Evolutionary conservation across 1,284 basidiomycete genomes (phyloP).

Genomic region (Tylopilus sp.): DNA sequence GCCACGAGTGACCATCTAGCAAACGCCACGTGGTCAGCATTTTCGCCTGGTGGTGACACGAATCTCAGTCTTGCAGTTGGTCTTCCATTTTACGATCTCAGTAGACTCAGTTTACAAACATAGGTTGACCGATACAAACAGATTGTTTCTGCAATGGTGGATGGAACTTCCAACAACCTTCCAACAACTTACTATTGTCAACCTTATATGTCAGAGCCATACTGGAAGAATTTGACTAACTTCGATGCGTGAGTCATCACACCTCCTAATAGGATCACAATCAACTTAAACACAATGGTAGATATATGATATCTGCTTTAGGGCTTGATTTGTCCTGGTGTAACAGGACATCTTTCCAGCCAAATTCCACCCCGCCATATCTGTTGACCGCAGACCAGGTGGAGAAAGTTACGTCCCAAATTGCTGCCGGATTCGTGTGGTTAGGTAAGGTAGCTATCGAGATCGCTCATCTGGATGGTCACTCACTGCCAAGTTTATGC

Average conservation of each 20-base stretch:
- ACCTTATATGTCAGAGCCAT: neutral
- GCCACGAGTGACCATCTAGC: neutral
- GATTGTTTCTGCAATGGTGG: neutral
- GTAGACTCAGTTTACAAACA: neutral
- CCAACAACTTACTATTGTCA: neutral
- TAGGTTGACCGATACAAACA: neutral
- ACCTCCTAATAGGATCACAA: no score
- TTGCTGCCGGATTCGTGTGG: neutral
- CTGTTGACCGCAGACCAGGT: neutral
- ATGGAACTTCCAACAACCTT: neutral
- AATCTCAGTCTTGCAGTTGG: slow-evolving; percentile 1
- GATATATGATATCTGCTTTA: neutral
- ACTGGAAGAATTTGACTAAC: neutral
- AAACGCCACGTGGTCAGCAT: neutral
- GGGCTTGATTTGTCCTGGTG: neutral
- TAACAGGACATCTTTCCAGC: neutral
- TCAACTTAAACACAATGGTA: neutral
- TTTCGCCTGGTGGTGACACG: neutral
- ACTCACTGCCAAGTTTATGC: neutral
- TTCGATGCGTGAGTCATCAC: neutral
- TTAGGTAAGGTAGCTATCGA: neutral
- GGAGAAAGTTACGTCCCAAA: neutral
- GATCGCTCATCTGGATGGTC: neutral
- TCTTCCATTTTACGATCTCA: no score
- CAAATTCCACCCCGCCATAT: neutral